Conservation (phyloP, 345 rosid genomes). For the Noccaea bulbosa region DNA sequence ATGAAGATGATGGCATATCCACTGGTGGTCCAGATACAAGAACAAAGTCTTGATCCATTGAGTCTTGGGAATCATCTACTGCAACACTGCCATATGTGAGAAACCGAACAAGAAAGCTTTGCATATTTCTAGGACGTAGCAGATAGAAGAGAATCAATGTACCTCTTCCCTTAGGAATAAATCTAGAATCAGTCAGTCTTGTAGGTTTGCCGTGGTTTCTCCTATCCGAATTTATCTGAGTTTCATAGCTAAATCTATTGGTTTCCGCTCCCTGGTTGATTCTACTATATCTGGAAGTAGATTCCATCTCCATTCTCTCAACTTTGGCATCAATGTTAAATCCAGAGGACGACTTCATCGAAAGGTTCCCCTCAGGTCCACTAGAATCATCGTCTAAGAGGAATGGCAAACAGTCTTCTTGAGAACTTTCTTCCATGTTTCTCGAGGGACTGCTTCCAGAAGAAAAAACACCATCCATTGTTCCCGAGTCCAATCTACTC, state of each 20-base stretch:
- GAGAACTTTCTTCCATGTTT: conserved; percentile 65
- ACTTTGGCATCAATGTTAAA: conserved; percentile 50
- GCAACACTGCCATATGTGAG: conserved; percentile 30
- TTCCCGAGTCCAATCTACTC: conserved; percentile 50
- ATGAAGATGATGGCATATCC: conserved; percentile 63
- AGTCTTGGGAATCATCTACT: conserved; percentile 78
- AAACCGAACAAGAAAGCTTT: conserved; percentile 23
- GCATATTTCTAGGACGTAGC: not conserved
- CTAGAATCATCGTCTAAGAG: conserved; percentile 80
- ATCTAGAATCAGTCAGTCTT: conserved; percentile 53
- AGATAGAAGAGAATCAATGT: conserved; percentile 31
- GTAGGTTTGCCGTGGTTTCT: conserved; percentile 51
- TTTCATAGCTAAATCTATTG: conserved; percentile 50
- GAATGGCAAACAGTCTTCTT: conserved; percentile 86
- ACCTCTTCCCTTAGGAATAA: conserved; percentile 59
- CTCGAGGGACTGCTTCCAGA: conserved; percentile 56
- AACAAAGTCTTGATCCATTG: conserved; percentile 90
- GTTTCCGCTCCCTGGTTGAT: conserved; percentile 47
- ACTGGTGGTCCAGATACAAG: conserved; percentile 81
- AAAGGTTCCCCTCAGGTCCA: conserved; percentile 81
- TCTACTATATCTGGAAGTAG: conserved; percentile 51
- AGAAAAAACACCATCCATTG: conserved; percentile 52
- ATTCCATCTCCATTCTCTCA: conserved; percentile 54
- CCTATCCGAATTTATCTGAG: conserved; percentile 47
- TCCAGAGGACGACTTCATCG: conserved; percentile 57